These are phyloP conservation scores for Colletotrichum zoysiae DNA, from an alignment of 2,329 filamentous ascomycete species.

Conservation along the genomic window DNA sequence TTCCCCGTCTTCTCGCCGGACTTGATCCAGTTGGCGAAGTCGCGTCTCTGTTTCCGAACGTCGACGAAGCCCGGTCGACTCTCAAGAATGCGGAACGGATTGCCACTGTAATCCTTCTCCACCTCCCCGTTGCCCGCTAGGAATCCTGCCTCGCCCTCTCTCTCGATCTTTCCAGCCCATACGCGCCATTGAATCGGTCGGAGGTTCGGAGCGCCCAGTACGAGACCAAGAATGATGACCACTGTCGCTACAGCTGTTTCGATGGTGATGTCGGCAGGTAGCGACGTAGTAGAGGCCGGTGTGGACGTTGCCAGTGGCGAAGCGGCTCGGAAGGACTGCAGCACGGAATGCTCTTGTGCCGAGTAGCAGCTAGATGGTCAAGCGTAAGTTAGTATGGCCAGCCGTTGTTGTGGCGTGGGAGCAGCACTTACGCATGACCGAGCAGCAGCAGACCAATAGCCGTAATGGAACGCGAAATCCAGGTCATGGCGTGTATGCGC, in stretches of 20 bases:
- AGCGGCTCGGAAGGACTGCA: slow-evolving; percentile 70
- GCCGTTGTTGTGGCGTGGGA: not conserved
- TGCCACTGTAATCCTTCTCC: slow-evolving; percentile 78
- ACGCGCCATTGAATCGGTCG: slow-evolving; percentile 87
- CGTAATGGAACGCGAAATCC: slow-evolving; percentile 78
- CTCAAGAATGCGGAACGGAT: slow-evolving; percentile 85
- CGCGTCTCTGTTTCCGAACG: slow-evolving; percentile 82
- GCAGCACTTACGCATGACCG: slow-evolving; percentile 81
- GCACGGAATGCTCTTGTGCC: slow-evolving; percentile 88
- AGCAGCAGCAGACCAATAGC: slow-evolving; percentile 82
- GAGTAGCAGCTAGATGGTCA: slow-evolving; percentile 83
- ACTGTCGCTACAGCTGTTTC: slow-evolving; percentile 87
- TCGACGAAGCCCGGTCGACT: slow-evolving; percentile 88
- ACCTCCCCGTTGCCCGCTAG: slow-evolving; percentile 71
- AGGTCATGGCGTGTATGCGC: slow-evolving; percentile 69
- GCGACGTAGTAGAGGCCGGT: slow-evolving; percentile 60
- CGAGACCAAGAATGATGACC: slow-evolving; percentile 85
- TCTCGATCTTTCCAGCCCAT: slow-evolving; percentile 88
- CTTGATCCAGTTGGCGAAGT: slow-evolving; percentile 82
- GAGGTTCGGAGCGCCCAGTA: slow-evolving; percentile 80
- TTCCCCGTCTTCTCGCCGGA: slow-evolving; percentile 42
- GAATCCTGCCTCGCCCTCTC: slow-evolving; percentile 74
- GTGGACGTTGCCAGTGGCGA: slow-evolving; percentile 53
- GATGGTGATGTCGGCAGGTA: slow-evolving; percentile 88
- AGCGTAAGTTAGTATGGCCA: slow-evolving; percentile 7